Conservation (phyloP, 2,329 filamentous ascomycete species). For the Aspergillus terreus region DNA sequence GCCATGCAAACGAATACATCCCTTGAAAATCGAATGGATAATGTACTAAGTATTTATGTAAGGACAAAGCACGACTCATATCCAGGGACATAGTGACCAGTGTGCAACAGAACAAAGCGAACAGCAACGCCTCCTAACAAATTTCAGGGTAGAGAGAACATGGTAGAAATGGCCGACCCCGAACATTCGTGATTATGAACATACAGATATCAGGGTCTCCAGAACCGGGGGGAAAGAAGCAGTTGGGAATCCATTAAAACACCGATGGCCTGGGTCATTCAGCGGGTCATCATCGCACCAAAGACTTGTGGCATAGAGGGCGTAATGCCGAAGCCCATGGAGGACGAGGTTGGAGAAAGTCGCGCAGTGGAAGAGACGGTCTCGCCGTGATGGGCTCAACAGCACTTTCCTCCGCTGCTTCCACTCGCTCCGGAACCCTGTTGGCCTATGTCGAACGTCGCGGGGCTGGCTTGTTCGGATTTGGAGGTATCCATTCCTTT, state of each 20-base stretch:
- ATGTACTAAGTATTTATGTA: slow-evolving; percentile 1
- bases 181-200: slow-evolving; percentile 6
- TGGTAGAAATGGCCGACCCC: slow-evolving; percentile 8
- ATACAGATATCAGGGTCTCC: slow-evolving; percentile 4
- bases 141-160: slow-evolving; percentile 7
- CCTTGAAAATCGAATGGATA: background rate
- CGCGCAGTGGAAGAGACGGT: no score
- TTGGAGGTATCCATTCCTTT: slow-evolving; percentile 93
- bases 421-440: slow-evolving; percentile 50
- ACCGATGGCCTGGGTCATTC: background rate
- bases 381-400: slow-evolving; percentile 46
- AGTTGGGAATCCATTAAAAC: background rate
- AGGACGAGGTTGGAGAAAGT: no score
- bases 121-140: slow-evolving; percentile 17
- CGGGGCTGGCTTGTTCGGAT: slow-evolving; percentile 59
- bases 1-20: background rate
- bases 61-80: slow-evolving; percentile 1
- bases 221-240: background rate
- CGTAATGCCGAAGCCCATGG: no score
- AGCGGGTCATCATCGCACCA: no score
- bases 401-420: slow-evolving; percentile 68
- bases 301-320: no score
- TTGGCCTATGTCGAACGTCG: slow-evolving; percentile 67
- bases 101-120: slow-evolving; percentile 8
- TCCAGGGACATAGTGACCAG: slow-evolving; percentile 1